Base-by-base conservation (phyloP, 192 early-diverging fungal genomes). In the Coemansia sp. region DNA sequence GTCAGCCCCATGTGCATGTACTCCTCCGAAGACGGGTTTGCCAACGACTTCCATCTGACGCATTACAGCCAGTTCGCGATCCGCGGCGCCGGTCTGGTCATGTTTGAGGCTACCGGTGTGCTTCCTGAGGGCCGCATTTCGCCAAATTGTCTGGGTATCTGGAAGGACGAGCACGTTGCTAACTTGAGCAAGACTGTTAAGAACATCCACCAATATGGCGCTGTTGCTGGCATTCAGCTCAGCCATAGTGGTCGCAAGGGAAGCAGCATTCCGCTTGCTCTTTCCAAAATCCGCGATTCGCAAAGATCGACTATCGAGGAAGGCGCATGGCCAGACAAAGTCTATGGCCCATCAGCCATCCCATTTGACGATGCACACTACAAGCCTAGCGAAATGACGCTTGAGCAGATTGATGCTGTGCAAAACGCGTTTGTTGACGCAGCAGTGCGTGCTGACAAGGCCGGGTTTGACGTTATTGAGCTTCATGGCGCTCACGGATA, bases 401-500 rank as follows among this genome's bases (percentile, higher is more conserved):
- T 89, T 2, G 83, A 71, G 12, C 87, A 91, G 56, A 94, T 98
- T 63, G 69, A 86, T n/a, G 61, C 70, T 3, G 76, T 91, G 51
- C 75, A 87, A 14, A 60, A 85, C 10, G 82, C 84, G 18, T 98
- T 89, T 76, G 87, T 64, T 8, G 67, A 84, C 25, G 88, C 90
- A 30, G 89, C 94, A 0, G 67, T 66, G 33, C 87, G 91, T 31
- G 91, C 96, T 0, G 76, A 85, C 31, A 82, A 86, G 63, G 95
- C 94, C 6, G 93, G 93, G 1, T 92, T 94, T 71, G 93, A 96
- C 52, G 88, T 88, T 17, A 73, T 97, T 31, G 96, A 98, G 73
- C 80, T 98, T 22, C 95, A 96, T 58, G 86, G 77, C 54, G 94
- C 96, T 1, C 92, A 98, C 74, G 96, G 96, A 11, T 96, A 95